Evolutionary conservation across 1,284 basidiomycete species (phyloP).

Genomic region (Trichosporon sp.): DNA sequence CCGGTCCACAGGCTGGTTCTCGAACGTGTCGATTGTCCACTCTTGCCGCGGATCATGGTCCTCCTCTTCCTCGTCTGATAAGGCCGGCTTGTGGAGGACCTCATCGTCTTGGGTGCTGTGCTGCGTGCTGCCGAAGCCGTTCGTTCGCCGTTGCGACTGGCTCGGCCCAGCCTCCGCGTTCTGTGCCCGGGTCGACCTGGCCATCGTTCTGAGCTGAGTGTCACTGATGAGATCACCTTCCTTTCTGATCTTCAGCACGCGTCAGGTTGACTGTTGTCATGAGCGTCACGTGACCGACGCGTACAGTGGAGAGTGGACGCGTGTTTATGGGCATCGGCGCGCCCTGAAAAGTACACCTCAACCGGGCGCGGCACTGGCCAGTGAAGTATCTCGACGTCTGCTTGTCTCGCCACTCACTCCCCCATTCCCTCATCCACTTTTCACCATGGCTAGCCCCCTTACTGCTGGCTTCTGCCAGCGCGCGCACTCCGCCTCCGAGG

Average conservation of each 20-base stretch:
- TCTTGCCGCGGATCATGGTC: slow-evolving; percentile 2
- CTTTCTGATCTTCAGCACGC: background rate
- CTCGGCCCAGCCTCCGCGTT: background rate
- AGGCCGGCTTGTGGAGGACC: slow-evolving; percentile 53
- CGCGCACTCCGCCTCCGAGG: slow-evolving; percentile 29
- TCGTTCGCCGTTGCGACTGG: background rate
- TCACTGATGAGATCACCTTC: background rate
- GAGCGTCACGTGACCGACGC: slow-evolving; percentile 15
- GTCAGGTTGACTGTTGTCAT: background rate
- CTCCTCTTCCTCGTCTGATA: slow-evolving; percentile 14
- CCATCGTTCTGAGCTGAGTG: background rate
- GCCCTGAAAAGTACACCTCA: slow-evolving; percentile 15
- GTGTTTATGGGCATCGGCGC: slow-evolving; percentile 5
- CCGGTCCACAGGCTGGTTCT: slow-evolving; percentile 14
- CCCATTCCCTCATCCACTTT: slow-evolving; percentile 10
- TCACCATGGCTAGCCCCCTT: slow-evolving; percentile 36
- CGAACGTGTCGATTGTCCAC: slow-evolving; percentile 33
- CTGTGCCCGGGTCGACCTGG: background rate
- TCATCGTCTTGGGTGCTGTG: background rate
- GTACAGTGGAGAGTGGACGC: slow-evolving; percentile 8
- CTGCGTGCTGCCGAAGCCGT: background rate
- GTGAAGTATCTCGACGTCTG: background rate
- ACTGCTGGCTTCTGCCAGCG: slow-evolving; percentile 40
- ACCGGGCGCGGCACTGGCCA: background rate
- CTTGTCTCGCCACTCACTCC: slow-evolving; percentile 1